Conservation (phyloP, 805 yeast species). For the Lipomyces sp. region DNA sequence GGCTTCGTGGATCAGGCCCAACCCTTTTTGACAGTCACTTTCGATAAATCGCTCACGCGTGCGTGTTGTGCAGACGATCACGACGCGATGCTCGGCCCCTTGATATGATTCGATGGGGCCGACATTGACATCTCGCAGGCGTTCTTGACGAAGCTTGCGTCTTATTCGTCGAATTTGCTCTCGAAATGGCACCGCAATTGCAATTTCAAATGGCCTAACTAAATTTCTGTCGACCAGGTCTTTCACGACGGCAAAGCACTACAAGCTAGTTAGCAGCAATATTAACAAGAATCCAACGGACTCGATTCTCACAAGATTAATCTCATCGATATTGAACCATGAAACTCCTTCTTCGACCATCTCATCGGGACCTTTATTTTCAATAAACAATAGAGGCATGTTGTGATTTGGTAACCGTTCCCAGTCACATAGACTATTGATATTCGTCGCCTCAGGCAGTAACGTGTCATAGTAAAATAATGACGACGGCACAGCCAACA, state of each 20-base stretch:
- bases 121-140: slow-evolving; percentile 34
- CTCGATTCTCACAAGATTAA: slow-evolving; percentile 14
- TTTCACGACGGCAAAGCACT: slow-evolving; percentile 16
- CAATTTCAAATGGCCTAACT: slow-evolving; percentile 26
- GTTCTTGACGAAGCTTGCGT: slow-evolving; percentile 11
- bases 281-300: not conserved
- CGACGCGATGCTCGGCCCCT: slow-evolving; percentile 35
- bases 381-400: slow-evolving; percentile 30
- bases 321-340: slow-evolving; percentile 31
- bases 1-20: slow-evolving; percentile 36
- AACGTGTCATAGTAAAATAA: slow-evolving; percentile 33
- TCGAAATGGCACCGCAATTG: slow-evolving; percentile 35
- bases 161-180: slow-evolving; percentile 32
- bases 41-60: slow-evolving; percentile 29
- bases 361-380: slow-evolving; percentile 28
- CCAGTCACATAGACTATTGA: slow-evolving; percentile 26
- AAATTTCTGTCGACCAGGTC: slow-evolving; percentile 14
- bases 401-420: slow-evolving; percentile 24
- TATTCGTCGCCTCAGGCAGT: slow-evolving; percentile 28
- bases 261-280: not conserved
- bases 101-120: slow-evolving; percentile 36
- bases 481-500: slow-evolving; percentile 35
- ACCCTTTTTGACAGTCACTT: slow-evolving; percentile 22
- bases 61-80: slow-evolving; percentile 34
- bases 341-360: slow-evolving; percentile 36